Conservation (phyloP, 176 grass and related monocot species). For the Avena eriantha region DNA sequence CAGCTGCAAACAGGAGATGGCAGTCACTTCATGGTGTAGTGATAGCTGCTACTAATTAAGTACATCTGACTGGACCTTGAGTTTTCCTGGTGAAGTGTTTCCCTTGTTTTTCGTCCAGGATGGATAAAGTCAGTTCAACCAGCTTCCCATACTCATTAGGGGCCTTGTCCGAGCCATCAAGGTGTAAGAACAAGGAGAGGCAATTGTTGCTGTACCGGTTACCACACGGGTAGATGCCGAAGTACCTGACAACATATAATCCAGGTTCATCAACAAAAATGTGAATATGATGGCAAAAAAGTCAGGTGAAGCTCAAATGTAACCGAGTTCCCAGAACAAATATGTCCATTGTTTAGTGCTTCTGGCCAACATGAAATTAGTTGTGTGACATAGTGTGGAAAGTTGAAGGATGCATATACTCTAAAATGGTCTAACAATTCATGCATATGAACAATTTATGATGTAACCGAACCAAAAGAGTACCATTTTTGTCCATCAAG, state of each 20-base stretch:
- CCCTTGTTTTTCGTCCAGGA: background rate
- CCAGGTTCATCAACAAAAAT: background rate
- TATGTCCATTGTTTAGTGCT: background rate
- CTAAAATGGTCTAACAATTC: background rate
- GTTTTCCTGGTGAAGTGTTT: background rate
- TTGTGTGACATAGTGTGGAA: background rate
- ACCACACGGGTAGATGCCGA: background rate
- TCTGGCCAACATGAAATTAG: background rate
- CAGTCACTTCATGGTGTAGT: background rate
- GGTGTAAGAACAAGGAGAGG: background rate
- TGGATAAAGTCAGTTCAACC: background rate
- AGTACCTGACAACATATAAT: background rate
- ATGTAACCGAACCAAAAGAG: background rate
- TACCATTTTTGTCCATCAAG: conserved; percentile 30
- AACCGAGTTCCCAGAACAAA: background rate
- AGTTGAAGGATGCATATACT: background rate
- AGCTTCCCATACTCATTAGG: background rate
- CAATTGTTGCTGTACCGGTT: background rate
- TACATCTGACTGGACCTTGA: background rate
- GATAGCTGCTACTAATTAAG: background rate
- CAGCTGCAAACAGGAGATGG: background rate
- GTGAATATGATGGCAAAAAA: background rate
- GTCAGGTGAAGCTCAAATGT: background rate
- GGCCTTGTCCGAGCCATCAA: background rate
- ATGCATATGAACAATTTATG: background rate